Conservation (phyloP, 2,329 filamentous ascomycete species). For the Microdochium bolleyi region DNA sequence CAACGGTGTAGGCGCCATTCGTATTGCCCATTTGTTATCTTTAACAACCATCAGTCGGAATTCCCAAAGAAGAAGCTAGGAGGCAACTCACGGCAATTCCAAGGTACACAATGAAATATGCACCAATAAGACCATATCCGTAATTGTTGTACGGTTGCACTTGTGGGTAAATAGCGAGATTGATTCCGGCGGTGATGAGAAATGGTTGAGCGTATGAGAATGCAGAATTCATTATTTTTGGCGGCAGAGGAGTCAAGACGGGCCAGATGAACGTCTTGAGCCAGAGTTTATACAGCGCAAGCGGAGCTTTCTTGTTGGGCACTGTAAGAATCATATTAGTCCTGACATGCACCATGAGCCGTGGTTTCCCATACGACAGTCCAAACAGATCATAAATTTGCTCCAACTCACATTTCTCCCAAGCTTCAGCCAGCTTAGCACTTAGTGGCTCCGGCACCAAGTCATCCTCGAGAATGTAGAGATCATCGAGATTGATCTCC, state of each 20-base stretch:
- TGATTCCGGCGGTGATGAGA: constrained; percentile 9
- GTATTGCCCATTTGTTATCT: not conserved
- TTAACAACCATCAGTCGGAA: not conserved
- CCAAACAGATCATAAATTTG: not conserved
- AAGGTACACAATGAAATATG: not conserved
- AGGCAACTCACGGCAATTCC: not conserved
- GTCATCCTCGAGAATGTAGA: not conserved
- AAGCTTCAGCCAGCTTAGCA: not conserved
- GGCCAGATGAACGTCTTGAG: not conserved
- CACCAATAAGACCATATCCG: constrained; percentile 8
- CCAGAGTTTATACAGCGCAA: constrained; percentile 10
- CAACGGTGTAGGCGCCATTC: not conserved
- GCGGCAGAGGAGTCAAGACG: constrained; percentile 10
- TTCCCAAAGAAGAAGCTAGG: not conserved
- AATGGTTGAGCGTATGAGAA: constrained; percentile 21
- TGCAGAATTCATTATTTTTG: constrained; percentile 17
- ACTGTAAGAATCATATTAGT: not conserved
- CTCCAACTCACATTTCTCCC: not conserved
- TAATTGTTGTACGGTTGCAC: constrained; percentile 7
- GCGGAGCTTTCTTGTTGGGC: constrained; percentile 2
- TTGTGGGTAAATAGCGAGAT: constrained; percentile 4
- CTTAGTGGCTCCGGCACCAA: not conserved
- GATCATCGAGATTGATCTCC: not conserved
- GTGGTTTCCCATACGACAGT: too few species aligned
- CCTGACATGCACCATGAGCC: too few species aligned